phyloP scores from a whole-genome alignment of 441 rosid genomes.

The Isatis lusitanica region DNA sequence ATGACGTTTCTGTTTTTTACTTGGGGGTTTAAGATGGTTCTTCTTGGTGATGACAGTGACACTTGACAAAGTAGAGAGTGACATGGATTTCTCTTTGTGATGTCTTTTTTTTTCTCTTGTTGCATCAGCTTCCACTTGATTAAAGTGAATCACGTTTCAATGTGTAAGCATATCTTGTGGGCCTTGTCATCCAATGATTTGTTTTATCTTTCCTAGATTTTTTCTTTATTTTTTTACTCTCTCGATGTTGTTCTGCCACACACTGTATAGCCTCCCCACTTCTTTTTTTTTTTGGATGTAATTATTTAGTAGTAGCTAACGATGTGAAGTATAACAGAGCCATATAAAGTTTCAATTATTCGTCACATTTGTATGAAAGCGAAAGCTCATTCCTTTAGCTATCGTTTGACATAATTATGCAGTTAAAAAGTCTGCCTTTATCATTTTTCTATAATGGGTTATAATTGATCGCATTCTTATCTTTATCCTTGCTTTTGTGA shows the following conservation, averaged over 20 bases:
- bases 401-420: conserved; percentile 27
- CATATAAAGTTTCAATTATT: conserved; percentile 25
- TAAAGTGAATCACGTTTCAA: conserved; percentile 33
- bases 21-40: conserved; percentile 34
- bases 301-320: conserved; percentile 30
- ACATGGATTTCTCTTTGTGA: conserved; percentile 36
- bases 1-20: conserved; percentile 26
- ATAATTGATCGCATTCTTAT: conserved; percentile 3
- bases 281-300: not conserved
- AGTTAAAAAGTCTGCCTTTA: conserved; percentile 13
- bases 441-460: not conserved
- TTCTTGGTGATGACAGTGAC: conserved; percentile 40
- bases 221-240: not conserved
- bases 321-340: conserved; percentile 33
- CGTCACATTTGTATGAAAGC: conserved; percentile 14
- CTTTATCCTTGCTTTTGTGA: conserved; percentile 9
- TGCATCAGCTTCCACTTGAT: conserved; percentile 42
- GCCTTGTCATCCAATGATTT: conserved; percentile 30
- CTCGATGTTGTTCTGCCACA: conserved; percentile 20
- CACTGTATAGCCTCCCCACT: conserved; percentile 18
- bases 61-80: conserved; percentile 39
- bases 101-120: conserved; percentile 16
- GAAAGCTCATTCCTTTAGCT: conserved; percentile 25
- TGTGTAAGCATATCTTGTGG: conserved; percentile 39
- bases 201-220: conserved; percentile 23